phyloP scores from a whole-genome alignment of 306 rosid species.

The Hippophae rhamnoides region DNA sequence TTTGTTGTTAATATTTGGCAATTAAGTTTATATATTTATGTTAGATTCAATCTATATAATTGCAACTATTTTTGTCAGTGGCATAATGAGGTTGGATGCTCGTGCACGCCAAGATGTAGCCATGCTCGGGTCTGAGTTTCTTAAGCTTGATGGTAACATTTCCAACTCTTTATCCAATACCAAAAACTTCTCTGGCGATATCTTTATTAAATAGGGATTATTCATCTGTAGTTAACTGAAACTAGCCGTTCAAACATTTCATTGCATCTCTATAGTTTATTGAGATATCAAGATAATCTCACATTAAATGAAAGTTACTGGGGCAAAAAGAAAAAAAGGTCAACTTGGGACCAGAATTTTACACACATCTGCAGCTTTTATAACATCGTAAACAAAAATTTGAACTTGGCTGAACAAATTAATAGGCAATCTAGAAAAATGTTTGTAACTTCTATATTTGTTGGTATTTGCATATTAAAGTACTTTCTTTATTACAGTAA shows the following conservation, averaged over 20 bases:
- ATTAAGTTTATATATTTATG: not conserved
- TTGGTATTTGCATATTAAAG: too few species aligned
- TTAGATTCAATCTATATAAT: not conserved
- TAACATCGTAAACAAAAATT: too few species aligned
- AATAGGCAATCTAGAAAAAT: too few species aligned
- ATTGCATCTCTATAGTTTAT: not conserved
- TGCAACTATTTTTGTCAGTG: conserved; percentile 37
- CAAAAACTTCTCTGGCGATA: conserved; percentile 12
- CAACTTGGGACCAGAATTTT: too few species aligned
- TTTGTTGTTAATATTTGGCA: not conserved
- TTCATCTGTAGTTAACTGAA: not conserved
- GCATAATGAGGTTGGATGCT: conserved; percentile 84
- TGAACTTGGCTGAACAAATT: too few species aligned
- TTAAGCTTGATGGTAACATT: conserved; percentile 76
- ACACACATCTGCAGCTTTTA: too few species aligned
- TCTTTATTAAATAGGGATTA: not conserved
- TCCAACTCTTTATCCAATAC: conserved; percentile 5
- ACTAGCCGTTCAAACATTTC: not conserved
- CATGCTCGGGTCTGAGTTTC: conserved; percentile 74
- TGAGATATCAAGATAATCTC: too few species aligned
- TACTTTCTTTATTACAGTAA: too few species aligned
- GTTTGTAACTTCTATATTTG: too few species aligned
- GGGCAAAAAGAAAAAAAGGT: too few species aligned
- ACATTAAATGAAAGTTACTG: too few species aligned
- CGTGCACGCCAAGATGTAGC: conserved; percentile 86